A percentile compares a stretch with the other conserved stretches of the same genome.
These are phyloP conservation scores for Agaricus sinodeliciosus DNA, from an alignment of 768 basidiomycete genomes.

Conservation along the genomic window DNA sequence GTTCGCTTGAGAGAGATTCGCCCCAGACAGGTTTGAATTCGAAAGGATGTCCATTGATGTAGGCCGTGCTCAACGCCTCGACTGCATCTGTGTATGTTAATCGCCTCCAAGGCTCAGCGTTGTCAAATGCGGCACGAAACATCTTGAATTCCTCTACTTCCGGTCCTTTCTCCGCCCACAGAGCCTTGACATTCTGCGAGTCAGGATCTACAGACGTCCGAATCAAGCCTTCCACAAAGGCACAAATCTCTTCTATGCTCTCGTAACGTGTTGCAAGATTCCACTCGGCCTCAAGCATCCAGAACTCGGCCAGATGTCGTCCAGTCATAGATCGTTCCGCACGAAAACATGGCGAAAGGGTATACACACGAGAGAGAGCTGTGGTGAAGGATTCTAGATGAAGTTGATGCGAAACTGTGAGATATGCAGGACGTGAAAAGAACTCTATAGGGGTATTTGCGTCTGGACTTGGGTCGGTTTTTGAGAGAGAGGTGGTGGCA, in stretches of 20 bases:
- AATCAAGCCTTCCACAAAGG: conserved; percentile 31
- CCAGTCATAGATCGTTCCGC: conserved; percentile 86
- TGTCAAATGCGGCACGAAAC: conserved; percentile 29
- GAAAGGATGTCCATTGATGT: conserved; percentile 37
- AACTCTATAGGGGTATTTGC: conserved; percentile 41
- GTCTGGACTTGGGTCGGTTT: conserved; percentile 11
- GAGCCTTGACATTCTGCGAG: conserved; percentile 19
- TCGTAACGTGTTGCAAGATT: conserved; percentile 27
- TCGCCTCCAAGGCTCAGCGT: conserved; percentile 48
- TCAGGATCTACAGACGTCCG: conserved; percentile 19
- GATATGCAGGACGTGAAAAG: conserved; percentile 69
- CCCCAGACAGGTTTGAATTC: conserved; percentile 62
- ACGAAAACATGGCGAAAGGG: conserved; percentile 89
- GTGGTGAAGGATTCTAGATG: conserved; percentile 87
- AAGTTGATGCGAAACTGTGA: conserved; percentile 94
- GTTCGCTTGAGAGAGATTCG: conserved; percentile 72
- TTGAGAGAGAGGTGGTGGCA: background rate
- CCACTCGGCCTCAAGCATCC: conserved; percentile 99
- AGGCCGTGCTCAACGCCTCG: conserved; percentile 35
- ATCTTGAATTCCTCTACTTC: conserved; percentile 16
- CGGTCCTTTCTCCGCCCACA: conserved; percentile 31
- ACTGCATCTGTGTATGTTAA: conserved; percentile 81
- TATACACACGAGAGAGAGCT: conserved; percentile 80
- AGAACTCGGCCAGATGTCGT: conserved; percentile 95
- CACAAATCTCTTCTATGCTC: conserved; percentile 39